These are phyloP conservation scores for Rhodotorula mucilaginosa DNA, from an alignment of 1,284 basidiomycete genomes.

Conservation along the genomic window DNA sequence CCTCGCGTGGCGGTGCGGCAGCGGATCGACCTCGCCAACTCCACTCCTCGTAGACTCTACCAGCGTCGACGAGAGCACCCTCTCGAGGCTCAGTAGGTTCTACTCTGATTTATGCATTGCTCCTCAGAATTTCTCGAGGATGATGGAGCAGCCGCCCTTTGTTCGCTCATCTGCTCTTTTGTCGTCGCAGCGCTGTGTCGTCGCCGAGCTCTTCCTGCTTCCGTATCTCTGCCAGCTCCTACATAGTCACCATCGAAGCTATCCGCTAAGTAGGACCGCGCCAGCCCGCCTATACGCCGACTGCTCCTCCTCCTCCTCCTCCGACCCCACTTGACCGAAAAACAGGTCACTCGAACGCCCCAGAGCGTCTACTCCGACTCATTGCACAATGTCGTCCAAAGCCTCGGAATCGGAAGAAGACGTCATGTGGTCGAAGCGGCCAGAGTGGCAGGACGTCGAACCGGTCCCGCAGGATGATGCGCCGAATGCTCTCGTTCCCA, in stretches of 20 bases:
- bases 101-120: too few species aligned
- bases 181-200: too few species aligned
- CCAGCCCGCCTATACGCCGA: too few species aligned
- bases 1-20: too few species aligned
- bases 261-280: too few species aligned
- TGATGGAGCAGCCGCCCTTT: neutral
- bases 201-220: too few species aligned
- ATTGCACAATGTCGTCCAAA: neutral
- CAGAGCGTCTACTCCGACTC: neutral
- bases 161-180: neutral
- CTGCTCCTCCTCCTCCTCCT: neutral
- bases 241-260: too few species aligned
- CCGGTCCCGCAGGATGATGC: slow-evolving; percentile 79
- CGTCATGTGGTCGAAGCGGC: slow-evolving; percentile 61
- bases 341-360: neutral
- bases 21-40: too few species aligned
- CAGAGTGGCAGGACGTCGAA: slow-evolving; percentile 73
- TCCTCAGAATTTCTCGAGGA: too few species aligned
- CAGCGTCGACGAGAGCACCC: neutral
- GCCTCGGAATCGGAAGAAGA: slow-evolving; percentile 19
- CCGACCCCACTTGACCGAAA: neutral
- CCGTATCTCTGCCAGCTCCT: too few species aligned
- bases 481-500: slow-evolving; percentile 74
- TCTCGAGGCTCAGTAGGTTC: neutral
- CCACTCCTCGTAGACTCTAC: too few species aligned